Base-by-base conservation (phyloP, 805 yeast genomes). In the Maudiozyma serrabonitensis region DNA sequence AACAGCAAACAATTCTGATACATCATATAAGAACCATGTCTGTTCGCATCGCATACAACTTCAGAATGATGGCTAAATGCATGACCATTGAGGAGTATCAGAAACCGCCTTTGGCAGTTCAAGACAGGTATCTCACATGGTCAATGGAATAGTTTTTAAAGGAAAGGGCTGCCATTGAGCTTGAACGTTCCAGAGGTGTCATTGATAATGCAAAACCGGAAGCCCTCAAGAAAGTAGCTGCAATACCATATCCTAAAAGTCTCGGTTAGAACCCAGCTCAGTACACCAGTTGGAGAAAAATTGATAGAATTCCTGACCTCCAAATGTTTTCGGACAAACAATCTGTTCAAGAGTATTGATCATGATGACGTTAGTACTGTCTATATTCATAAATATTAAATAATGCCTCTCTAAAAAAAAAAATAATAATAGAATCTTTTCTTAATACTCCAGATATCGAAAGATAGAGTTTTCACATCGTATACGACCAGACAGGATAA, bases 141-240 rank as follows among this genome's bases (percentile, higher is more conserved):
- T 47, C 50, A 1, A 47, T 23, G 38, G 25, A 26, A 37, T 41
- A 37, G 15, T 47, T 47, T 21, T 25, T 23, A 19, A 26, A 13
- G 15, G 50, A 47, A 31, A 47, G 50, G 35, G 43, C 42, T 12
- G 35, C 35, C 13, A 35, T 47, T 6, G 37, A 41, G 3, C 26
- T 47, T 9, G 39, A 47, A 39, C 23, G 50, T 8, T 28, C 31
- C 11, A 46, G 50, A 18, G 50, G 50, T 47, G 34, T 43, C 6
- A 25, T 46, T 16, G 50, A 32, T 4, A 31, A 31, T 8, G 50
- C 50, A 13, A 47, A 28, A n/a, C 8, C 23, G 5, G 38, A 28
- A 15, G 50, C 50, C 6, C 12, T 47, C n/a, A 31, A n/a, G 28
- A 34, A 42, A 19, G 41, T 41, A n/a, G 41, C 41, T 2, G 25